Evolutionary conservation across 805 yeast genomes (phyloP), one percentile per base, ranked within the genome.

Genomic region (Tetrapisispora pingtungensis): DNA sequence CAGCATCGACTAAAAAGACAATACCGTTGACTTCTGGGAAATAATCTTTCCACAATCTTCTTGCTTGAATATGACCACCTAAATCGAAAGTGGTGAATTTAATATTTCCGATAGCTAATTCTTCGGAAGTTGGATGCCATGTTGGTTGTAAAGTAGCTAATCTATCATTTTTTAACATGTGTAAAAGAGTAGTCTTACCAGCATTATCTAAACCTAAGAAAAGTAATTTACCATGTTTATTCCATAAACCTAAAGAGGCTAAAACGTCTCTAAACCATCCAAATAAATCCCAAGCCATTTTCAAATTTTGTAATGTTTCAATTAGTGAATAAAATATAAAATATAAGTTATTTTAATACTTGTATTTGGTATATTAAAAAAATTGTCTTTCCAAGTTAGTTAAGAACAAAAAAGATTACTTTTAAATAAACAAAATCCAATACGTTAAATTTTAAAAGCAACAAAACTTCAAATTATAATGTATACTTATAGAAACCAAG

Each of bases 11-110:
- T 47, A 93, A 73, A 67, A 84, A 93, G 28, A 93, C 97, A 54
- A 93, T 93, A 45, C 97, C 98, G 66, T 88, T 85, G 41, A 93
- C 99, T 70, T 93, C 99, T 47, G 99, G 99, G 82, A 93, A 93
- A 68, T 93, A 93, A 66, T 93, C 97, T 65, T 89, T 89, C 99
- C 99, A 93, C 62, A 93, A 80, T 70, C 98, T 87, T 71, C 99
- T 89, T 41, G 99, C 97, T 70, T 90, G 97, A 66, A 78, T 82
- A 72, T 93, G 99, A 36, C 99, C 99, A 68, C 99, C 99, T 56
- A 93, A 75, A 67, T 93, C 99, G 59, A 93, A 93, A 26, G 99
- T 93, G 48, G 99, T 93, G 75, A 93, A 93, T 66, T 90, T 82
- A 50, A 90, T 94, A 56, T 84, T 83, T 55, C 97, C 98, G 58